Percentiles rank a stretch among this genome's conserved stretches.
Conservation (phyloP, 345 rosid species). For the Arabidopsis thaliana region DNA sequence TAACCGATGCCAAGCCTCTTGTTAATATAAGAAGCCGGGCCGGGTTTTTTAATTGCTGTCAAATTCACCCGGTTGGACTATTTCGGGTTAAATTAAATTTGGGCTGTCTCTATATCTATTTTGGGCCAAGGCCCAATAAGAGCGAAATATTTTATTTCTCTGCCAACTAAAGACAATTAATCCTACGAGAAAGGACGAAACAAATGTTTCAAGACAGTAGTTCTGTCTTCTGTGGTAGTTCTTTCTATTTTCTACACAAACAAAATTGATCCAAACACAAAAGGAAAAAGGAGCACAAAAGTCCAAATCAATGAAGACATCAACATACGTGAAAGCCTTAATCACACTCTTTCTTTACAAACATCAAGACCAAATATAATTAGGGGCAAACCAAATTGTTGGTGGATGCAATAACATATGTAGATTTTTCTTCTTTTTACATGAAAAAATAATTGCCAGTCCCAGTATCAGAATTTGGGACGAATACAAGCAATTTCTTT, state of each 20-base stretch:
- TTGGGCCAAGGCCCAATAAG: slow-evolving; percentile 29
- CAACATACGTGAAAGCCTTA: neutral
- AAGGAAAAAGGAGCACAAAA: too few species aligned
- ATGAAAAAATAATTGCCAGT: slow-evolving; percentile 19
- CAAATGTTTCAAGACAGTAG: too few species aligned
- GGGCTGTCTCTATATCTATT: neutral
- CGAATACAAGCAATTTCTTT: slow-evolving; percentile 9
- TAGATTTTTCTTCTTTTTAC: neutral
- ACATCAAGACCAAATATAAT: slow-evolving; percentile 2
- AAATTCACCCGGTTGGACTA: neutral
- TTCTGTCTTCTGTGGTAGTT: too few species aligned
- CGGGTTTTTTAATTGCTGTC: slow-evolving; percentile 24
- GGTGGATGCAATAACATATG: slow-evolving; percentile 7
- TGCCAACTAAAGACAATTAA: too few species aligned
- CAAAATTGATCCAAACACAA: neutral
- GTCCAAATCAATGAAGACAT: too few species aligned
- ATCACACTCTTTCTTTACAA: slow-evolving; percentile 31
- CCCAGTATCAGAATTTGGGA: slow-evolving; percentile 34
- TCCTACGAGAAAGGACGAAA: too few species aligned
- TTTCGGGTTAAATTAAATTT: neutral
- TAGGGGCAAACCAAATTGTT: slow-evolving; percentile 10
- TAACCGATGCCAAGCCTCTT: slow-evolving; percentile 9
- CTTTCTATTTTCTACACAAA: neutral
- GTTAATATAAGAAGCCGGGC: slow-evolving; percentile 17
- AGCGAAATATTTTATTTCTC: neutral